Percentiles rank a stretch among this genome's conserved stretches.
These are phyloP conservation scores for Ajuga reptans DNA, from an alignment of 305 asterid genomes.

Conservation along the genomic window DNA sequence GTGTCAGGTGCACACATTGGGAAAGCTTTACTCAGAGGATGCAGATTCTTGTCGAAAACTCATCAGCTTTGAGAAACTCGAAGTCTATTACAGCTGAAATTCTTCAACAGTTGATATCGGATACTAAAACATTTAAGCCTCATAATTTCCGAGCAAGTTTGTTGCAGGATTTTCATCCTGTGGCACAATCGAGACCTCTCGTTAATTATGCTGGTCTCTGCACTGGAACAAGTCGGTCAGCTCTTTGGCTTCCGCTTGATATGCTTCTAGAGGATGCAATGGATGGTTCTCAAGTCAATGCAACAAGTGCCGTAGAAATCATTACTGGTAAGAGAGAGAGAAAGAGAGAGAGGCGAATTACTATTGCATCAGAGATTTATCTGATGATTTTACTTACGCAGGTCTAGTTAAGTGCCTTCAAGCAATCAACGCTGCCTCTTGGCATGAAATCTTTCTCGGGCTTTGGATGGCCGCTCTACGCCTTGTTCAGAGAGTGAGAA, in stretches of 20 bases:
- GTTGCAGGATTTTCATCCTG: slow-evolving; percentile 34
- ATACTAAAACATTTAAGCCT: slow-evolving; percentile 27
- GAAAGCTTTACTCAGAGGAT: slow-evolving; percentile 47
- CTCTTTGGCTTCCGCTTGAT: slow-evolving; percentile 95
- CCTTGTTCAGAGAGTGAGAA: slow-evolving; percentile 86
- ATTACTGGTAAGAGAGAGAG: slow-evolving; percentile 48
- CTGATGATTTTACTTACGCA: slow-evolving; percentile 28
- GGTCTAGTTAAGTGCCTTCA: slow-evolving; percentile 87
- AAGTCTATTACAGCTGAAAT: slow-evolving; percentile 35
- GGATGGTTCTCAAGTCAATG: slow-evolving; percentile 84
- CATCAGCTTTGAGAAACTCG: slow-evolving; percentile 56
- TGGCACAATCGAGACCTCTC: slow-evolving; percentile 44
- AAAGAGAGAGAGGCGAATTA: neutral
- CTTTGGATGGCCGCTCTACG: slow-evolving; percentile 98
- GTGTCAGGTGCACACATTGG: slow-evolving; percentile 65
- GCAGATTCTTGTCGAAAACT: slow-evolving; percentile 57
- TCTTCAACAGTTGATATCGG: slow-evolving; percentile 45
- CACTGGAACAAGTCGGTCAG: slow-evolving; percentile 61
- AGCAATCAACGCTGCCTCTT: slow-evolving; percentile 65
- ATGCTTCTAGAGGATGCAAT: slow-evolving; percentile 86
- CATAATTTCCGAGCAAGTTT: slow-evolving; percentile 36
- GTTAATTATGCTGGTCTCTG: slow-evolving; percentile 56
- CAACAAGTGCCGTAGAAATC: slow-evolving; percentile 84
- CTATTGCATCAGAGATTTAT: slow-evolving; percentile 21
- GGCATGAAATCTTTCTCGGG: slow-evolving; percentile 86